Evolutionary conservation across 1,284 basidiomycete genomes (phyloP).

Genomic region (Irpex lacteus): DNA sequence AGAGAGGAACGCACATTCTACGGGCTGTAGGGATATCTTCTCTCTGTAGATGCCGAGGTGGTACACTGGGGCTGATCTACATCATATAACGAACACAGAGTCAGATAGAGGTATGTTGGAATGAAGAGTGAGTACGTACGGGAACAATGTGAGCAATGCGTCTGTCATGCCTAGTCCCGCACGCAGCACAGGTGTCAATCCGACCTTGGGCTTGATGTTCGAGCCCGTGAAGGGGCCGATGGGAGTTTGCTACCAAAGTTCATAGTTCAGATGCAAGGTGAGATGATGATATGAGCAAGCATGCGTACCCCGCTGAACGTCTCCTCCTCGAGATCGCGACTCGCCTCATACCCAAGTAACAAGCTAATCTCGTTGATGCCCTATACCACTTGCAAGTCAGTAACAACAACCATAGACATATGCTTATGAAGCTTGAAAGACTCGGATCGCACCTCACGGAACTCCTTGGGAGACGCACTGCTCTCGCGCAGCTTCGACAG

Average conservation of each 20-base stretch:
- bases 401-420: background rate
- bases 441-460: constrained; percentile 60
- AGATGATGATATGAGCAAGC: background rate
- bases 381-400: constrained; percentile 26
- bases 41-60: constrained; percentile 91
- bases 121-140: constrained; percentile 42
- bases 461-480: constrained; percentile 68
- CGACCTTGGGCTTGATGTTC: constrained; percentile 71
- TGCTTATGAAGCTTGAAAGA: constrained; percentile 12
- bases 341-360: constrained; percentile 76
- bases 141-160: constrained; percentile 78
- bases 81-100: background rate
- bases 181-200: constrained; percentile 87
- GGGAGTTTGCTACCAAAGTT: constrained; percentile 53
- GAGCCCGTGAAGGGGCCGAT: constrained; percentile 66
- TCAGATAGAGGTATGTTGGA: background rate
- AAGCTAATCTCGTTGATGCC: constrained; percentile 71
- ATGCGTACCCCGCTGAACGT: constrained; percentile 59
- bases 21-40: constrained; percentile 87
- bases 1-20: constrained; percentile 67
- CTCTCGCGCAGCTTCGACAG: constrained; percentile 68
- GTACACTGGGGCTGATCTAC: constrained; percentile 77
- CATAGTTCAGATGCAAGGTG: background rate
- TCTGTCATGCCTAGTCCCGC: constrained; percentile 96
- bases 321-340: constrained; percentile 57